Conservation (phyloP, 345 rosid genomes). For the Brassica juncea region DNA sequence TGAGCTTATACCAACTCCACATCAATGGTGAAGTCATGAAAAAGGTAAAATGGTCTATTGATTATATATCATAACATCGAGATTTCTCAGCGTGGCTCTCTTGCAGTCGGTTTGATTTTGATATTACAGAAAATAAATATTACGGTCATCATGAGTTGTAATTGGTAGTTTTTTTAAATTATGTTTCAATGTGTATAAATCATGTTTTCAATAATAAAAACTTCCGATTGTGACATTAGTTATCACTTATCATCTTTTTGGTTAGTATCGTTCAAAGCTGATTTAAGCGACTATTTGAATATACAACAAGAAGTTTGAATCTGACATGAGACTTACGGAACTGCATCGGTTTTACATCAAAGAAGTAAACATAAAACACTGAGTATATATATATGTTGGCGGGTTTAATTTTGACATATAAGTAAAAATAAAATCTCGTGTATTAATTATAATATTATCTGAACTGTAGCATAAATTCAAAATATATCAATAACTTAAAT, state of each 20-base stretch:
- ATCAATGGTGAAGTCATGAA: slow-evolving; percentile 1
- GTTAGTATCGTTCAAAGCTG: not conserved
- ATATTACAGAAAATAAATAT: not conserved
- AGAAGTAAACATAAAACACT: not conserved
- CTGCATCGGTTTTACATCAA: not conserved
- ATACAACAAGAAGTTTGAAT: not conserved
- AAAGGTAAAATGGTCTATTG: not conserved
- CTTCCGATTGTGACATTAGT: not conserved
- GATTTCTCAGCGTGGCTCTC: not conserved
- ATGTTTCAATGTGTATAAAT: not conserved
- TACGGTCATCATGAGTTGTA: not conserved
- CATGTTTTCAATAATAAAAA: not conserved
- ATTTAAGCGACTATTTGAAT: not conserved
- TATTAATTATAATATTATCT: not conserved
- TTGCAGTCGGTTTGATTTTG: not conserved
- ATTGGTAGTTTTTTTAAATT: not conserved
- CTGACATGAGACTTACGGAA: not conserved
- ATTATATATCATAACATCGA: not conserved
- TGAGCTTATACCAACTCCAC: not conserved
- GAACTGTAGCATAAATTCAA: not conserved
- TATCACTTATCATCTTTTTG: not conserved
- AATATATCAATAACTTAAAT: not conserved
- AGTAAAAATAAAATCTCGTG: not conserved
- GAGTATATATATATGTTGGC: not conserved
- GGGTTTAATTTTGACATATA: not conserved